Percentiles rank a stretch among this genome's conserved stretches.
Evolutionary conservation across 73 alveolate species (phyloP).

Genomic region (Paramecium bursaria): DNA sequence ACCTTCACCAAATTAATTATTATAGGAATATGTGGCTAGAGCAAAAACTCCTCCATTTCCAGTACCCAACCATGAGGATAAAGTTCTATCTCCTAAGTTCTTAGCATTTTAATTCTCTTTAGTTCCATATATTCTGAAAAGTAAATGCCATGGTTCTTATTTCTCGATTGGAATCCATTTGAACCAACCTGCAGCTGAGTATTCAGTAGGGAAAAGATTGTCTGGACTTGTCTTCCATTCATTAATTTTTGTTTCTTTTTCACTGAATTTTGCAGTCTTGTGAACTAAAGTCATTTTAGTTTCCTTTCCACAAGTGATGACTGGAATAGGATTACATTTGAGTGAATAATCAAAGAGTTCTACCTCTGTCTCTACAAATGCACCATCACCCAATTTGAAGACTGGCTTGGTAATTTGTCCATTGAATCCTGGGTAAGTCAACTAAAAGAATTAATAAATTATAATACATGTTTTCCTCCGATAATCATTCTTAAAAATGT

Average conservation of each 20-base stretch:
- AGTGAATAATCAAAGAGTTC: conserved; percentile 40
- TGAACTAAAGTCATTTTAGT: conserved; percentile 6
- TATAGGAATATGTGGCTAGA: conserved; percentile 48
- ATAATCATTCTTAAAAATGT: conserved; percentile 13
- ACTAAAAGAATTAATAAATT: too few relatives aligned
- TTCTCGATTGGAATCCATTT: conserved; percentile 49
- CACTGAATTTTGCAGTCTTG: conserved; percentile 37
- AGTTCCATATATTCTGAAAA: conserved; percentile 46
- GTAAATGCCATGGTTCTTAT: conserved; percentile 57
- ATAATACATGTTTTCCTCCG: conserved; percentile 54
- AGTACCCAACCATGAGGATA: conserved; percentile 58
- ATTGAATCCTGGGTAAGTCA: conserved; percentile 55
- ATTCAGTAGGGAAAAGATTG: conserved; percentile 55
- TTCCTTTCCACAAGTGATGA: background rate
- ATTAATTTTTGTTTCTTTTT: background rate
- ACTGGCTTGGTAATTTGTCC: conserved; percentile 48
- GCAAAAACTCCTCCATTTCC: conserved; percentile 26
- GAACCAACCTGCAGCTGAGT: conserved; percentile 55
- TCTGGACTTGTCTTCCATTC: conserved; percentile 9
- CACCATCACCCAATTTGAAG: conserved; percentile 49
- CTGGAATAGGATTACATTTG: conserved; percentile 48
- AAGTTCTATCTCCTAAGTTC: conserved; percentile 53
- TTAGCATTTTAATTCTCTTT: conserved; percentile 54
- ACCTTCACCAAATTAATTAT: conserved; percentile 56
- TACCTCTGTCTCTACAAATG: conserved; percentile 23